Evolutionary conservation across 1,284 basidiomycete genomes (phyloP).

Genomic region (Wallemia hederae): DNA sequence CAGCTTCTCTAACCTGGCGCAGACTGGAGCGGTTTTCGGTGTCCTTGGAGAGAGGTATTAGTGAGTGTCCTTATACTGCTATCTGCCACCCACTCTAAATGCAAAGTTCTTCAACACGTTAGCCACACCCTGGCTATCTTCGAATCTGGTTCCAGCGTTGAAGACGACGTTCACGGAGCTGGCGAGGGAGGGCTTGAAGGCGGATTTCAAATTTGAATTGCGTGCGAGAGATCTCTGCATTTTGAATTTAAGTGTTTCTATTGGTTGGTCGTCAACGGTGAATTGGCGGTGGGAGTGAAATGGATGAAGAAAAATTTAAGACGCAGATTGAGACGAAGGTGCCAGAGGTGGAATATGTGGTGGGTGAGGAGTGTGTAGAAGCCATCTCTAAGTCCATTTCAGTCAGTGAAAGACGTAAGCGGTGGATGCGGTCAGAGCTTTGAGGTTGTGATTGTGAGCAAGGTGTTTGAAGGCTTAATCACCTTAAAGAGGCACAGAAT

Average conservation of each 20-base stretch:
- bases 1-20: constrained; percentile 68
- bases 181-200: constrained; percentile 29
- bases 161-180: constrained; percentile 60
- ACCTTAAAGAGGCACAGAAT: not conserved
- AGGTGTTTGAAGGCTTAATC: not conserved
- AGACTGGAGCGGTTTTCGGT: constrained; percentile 60
- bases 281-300: not conserved
- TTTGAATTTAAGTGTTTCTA: not conserved
- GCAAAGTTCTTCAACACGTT: constrained; percentile 85
- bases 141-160: constrained; percentile 66
- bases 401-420: not conserved
- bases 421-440: not conserved
- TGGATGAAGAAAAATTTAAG: not conserved
- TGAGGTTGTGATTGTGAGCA: not conserved
- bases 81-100: constrained; percentile 47
- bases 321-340: not conserved
- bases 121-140: constrained; percentile 57
- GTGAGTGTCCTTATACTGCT: not conserved
- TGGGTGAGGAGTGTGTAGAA: not conserved
- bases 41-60: constrained; percentile 26
- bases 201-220: constrained; percentile 2
- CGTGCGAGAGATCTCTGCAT: not conserved
- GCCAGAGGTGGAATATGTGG: not conserved
- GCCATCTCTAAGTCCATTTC: too few relatives aligned
- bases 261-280: not conserved